Percentiles rank a stretch among this genome's conserved stretches.
These are phyloP conservation scores for Malassezia nana DNA, from an alignment of 1,284 basidiomycete species.

Conservation along the genomic window DNA sequence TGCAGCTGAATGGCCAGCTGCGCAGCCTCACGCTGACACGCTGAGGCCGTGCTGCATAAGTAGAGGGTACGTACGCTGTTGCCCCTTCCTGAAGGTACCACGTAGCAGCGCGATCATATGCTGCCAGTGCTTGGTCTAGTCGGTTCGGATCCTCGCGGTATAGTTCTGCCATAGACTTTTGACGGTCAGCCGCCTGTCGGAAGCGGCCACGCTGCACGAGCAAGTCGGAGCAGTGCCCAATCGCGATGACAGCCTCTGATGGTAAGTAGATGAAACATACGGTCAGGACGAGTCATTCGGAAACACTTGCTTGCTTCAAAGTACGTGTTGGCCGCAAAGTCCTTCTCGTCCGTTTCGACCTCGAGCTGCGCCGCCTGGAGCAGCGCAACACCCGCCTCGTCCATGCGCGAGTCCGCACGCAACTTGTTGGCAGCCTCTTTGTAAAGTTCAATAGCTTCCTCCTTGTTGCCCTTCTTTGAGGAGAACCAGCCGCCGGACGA, in stretches of 20 bases:
- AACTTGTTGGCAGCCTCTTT: slow-evolving; percentile 88
- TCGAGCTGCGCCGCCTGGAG: slow-evolving; percentile 45
- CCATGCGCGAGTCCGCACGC: slow-evolving; percentile 86
- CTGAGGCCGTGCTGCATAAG: slow-evolving; percentile 63
- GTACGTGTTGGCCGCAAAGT: slow-evolving; percentile 47
- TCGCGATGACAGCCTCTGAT: slow-evolving; percentile 78
- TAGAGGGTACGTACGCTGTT: slow-evolving; percentile 62
- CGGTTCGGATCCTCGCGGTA: slow-evolving; percentile 67
- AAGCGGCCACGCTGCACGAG: slow-evolving; percentile 79
- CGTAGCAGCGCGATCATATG: slow-evolving; percentile 83
- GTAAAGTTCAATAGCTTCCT: slow-evolving; percentile 88
- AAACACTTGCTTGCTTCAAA: slow-evolving; percentile 47
- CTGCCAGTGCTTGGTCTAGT: slow-evolving; percentile 71
- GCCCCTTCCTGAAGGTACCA: slow-evolving; percentile 98
- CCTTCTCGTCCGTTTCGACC: slow-evolving; percentile 39
- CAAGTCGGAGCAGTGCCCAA: slow-evolving; percentile 72
- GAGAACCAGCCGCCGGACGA: slow-evolving; percentile 59
- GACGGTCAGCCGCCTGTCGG: slow-evolving; percentile 90
- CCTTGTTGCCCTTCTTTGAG: slow-evolving; percentile 30
- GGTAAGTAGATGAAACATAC: slow-evolving; percentile 14
- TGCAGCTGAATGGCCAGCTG: slow-evolving; percentile 84
- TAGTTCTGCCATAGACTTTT: slow-evolving; percentile 77
- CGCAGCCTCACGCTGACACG: slow-evolving; percentile 89
- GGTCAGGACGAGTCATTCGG: slow-evolving; percentile 39
- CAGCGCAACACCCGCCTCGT: slow-evolving; percentile 66